Evolutionary conservation across 1,284 basidiomycete species (phyloP), one percentile per base, ranked within the genome.

Genomic region (Heliocybe sulcata): DNA sequence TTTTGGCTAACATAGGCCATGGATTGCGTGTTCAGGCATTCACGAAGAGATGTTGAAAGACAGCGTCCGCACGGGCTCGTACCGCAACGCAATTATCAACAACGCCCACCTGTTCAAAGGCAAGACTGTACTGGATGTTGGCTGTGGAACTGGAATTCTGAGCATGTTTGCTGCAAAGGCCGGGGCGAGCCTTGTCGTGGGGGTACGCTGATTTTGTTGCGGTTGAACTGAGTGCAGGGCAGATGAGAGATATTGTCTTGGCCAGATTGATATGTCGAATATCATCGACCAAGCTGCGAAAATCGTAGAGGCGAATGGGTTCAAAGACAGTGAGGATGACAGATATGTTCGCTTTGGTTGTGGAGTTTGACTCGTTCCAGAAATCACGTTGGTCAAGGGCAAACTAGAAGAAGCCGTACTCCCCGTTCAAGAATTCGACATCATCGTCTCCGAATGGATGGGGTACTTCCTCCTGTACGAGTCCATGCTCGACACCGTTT

Each of bases 21-120:
- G 10, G 20, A 25, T 47, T 14, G 10, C 23, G 47, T 10, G 49
- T 52, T 45, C 61, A 92, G 92, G 92, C 59, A 98, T 98, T 65
- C 94, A 98, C 72, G 95, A 97, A 75, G 97, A 99, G 76, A 99
- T 99, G 97, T 77, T 99, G 70, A 99, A 99, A 76, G 97, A 99
- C 74, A 77, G 81, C 54, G 94, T 99, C 61, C 90, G 97, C 60
- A 99, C 97, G 45, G 84, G 93, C 35, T 92, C 93, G 49, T 99
- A 99, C 82, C 90, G 93, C 61, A 83, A 89, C 59, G 92, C 94
- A 57, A 99, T 99, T 77, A 76, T 93, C 70, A 90, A 96, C 77
- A 99, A 99, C 74, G 79, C 84, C 35, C 94, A 98, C 70, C 76
- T 99, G 33, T 99, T 99, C 86, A 91, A 94, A 73, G 94, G 85